Conservation (phyloP, 2,329 filamentous ascomycete species). For the Zalaria obscura region DNA sequence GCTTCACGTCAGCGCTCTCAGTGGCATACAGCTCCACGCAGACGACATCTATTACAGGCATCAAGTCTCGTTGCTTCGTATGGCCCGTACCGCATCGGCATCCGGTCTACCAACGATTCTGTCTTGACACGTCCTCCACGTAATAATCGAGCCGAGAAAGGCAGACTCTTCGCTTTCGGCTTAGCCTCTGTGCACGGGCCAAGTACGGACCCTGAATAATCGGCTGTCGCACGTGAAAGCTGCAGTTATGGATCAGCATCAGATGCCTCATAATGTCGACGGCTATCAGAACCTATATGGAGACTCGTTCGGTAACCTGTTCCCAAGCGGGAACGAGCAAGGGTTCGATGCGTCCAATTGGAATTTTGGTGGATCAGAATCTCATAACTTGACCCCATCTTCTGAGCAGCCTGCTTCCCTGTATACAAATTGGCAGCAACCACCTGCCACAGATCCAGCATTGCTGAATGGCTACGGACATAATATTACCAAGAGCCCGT, state of each 20-base stretch:
- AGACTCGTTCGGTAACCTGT: conserved; percentile 7
- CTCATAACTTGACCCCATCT: conserved; percentile 1
- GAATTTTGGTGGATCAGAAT: conserved; percentile 4
- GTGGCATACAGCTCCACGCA: conserved; percentile 1
- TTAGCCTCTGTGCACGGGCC: conserved; percentile 5
- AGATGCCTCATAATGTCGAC: conserved; percentile 12
- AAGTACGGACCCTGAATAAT: neutral
- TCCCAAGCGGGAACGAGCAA: conserved; percentile 1
- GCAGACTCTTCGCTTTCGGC: conserved; percentile 5
- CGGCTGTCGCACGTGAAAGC: conserved; percentile 1
- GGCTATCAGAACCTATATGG: conserved; percentile 15
- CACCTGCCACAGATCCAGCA: conserved; percentile 3
- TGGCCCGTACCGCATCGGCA: neutral
- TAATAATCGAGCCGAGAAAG: conserved; percentile 4
- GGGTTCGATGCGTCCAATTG: conserved; percentile 6
- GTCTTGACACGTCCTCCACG: conserved; percentile 4
- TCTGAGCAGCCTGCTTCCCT: conserved; percentile 6
- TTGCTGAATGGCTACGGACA: conserved; percentile 9
- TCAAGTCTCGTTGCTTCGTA: neutral
- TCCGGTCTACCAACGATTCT: neutral
- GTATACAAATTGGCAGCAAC: conserved; percentile 8
- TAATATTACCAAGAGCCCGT: conserved; percentile 9
- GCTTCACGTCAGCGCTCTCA: neutral
- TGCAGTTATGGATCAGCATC: conserved; percentile 7
- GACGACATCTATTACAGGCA: conserved; percentile 2